Evolutionary conservation across 1,139 yeast genomes (phyloP).

Genomic region (Candida sp.): DNA sequence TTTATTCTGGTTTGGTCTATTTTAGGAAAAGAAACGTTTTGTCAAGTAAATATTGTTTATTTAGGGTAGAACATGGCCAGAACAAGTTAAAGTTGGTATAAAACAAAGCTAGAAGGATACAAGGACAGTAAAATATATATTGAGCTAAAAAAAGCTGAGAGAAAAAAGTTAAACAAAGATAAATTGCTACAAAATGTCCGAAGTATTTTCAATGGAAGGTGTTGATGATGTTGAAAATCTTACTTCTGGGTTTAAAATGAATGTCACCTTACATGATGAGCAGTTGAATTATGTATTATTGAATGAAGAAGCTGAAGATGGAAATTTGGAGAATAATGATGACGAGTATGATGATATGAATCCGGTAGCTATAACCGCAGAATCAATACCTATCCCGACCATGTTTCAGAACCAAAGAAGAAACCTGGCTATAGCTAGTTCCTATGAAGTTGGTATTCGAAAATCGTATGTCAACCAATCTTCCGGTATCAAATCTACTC

Average conservation of each 20-base stretch:
- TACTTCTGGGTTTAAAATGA: conserved; percentile 1
- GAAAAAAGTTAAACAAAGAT: not conserved
- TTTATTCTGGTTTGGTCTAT: not conserved
- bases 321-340: conserved; percentile 4
- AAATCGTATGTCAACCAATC: conserved; percentile 10
- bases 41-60: not conserved
- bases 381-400: conserved; percentile 4
- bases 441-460: conserved; percentile 12
- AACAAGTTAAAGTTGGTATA: not conserved
- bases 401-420: conserved; percentile 11
- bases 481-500: conserved; percentile 13
- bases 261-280: not conserved
- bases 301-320: conserved; percentile 5
- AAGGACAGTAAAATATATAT: not conserved
- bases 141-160: not conserved
- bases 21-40: not conserved
- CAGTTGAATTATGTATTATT: conserved; percentile 7
- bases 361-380: conserved; percentile 1
- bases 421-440: conserved; percentile 15
- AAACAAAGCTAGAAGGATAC: not conserved
- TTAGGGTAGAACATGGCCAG: not conserved
- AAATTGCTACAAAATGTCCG: conserved; percentile 10
- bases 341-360: conserved; percentile 5
- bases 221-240: conserved; percentile 6
- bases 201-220: conserved; percentile 12